phyloP scores from a whole-genome alignment of 2,329 filamentous ascomycete species.

The Trichoderma lentiforme region DNA sequence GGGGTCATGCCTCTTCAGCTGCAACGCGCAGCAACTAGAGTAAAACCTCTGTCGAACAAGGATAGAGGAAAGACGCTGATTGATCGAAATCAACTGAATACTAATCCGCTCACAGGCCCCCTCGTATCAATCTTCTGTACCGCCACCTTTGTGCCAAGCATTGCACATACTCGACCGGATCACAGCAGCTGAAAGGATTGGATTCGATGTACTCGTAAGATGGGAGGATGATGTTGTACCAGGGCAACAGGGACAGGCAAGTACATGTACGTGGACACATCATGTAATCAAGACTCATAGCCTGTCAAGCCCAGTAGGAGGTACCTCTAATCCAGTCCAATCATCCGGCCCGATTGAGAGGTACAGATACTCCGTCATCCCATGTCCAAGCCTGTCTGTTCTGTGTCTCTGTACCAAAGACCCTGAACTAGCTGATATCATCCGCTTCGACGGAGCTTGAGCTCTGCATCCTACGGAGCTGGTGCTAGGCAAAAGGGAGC shows the following conservation, averaged over 20 bases:
- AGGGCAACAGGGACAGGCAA: neutral
- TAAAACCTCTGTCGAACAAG: neutral
- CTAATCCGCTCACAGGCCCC: neutral
- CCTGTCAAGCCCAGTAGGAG: neutral
- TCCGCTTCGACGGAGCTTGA: neutral
- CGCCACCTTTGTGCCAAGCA: neutral
- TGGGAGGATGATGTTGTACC: neutral
- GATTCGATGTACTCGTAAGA: neutral
- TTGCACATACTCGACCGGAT: neutral
- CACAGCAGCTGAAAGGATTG: neutral
- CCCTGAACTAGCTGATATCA: neutral
- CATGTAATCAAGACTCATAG: neutral
- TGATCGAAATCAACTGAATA: neutral
- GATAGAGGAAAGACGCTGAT: neutral
- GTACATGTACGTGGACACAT: neutral
- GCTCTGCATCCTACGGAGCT: neutral
- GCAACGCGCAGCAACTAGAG: neutral
- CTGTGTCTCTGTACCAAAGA: neutral
- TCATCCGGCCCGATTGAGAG: conserved; percentile 2
- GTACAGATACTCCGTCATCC: neutral
- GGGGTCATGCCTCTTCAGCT: neutral
- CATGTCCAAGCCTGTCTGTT: neutral
- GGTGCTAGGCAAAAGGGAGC: neutral
- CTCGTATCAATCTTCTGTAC: neutral
- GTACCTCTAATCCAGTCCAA: neutral